These are phyloP conservation scores for Lactarius psammicola DNA, from an alignment of 768 basidiomycete species.

Conservation along the genomic window DNA sequence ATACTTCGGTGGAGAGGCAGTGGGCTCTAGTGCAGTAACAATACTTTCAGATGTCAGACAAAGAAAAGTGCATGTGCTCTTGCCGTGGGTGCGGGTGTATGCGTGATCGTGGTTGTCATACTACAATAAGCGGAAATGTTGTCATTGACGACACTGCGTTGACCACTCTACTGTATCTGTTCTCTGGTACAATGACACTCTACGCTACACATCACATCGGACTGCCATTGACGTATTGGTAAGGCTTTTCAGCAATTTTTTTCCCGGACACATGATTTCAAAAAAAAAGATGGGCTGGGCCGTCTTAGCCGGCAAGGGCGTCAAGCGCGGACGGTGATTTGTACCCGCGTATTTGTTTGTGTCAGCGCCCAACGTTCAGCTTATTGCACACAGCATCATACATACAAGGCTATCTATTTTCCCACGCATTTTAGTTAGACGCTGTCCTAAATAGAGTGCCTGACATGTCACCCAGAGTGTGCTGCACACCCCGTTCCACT, in stretches of 20 bases:
- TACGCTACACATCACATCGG: background rate
- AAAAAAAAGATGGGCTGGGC: background rate
- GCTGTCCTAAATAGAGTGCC: constrained; percentile 1
- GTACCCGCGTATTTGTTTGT: background rate
- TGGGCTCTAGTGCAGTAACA: background rate
- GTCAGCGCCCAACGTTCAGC: background rate
- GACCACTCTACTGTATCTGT: background rate
- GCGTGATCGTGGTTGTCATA: constrained; percentile 1
- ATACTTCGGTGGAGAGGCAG: background rate
- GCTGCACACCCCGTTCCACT: background rate
- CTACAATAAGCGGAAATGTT: background rate
- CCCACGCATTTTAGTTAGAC: background rate
- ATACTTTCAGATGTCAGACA: background rate
- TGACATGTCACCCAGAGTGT: background rate
- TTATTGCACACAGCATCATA: background rate
- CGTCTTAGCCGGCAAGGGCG: background rate
- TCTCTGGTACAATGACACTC: background rate
- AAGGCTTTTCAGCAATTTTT: background rate
- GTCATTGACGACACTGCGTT: background rate
- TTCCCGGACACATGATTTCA: background rate
- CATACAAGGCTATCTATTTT: background rate
- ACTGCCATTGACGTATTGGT: background rate
- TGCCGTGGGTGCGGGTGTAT: background rate
- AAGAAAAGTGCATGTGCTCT: background rate
- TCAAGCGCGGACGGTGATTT: background rate